These are phyloP conservation scores for Teratosphaeria epicoccoides DNA, from an alignment of 2,329 filamentous ascomycete species.

Conservation along the genomic window DNA sequence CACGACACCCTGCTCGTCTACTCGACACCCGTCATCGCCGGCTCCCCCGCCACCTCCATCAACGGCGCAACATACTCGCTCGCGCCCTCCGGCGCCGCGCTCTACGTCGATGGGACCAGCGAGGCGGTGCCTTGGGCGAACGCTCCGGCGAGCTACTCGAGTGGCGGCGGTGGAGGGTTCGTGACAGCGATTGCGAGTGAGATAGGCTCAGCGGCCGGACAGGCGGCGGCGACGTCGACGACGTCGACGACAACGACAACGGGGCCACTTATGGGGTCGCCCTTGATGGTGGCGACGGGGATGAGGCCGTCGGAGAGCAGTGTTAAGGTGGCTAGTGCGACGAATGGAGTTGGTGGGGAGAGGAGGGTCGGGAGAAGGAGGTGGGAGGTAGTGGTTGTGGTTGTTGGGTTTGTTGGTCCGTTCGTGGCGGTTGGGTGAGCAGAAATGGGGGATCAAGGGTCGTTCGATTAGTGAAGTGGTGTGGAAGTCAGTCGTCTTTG, in stretches of 20 bases:
- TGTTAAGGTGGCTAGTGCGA: too few relatives aligned
- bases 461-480: too few relatives aligned
- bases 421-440: too few relatives aligned
- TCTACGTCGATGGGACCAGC: not conserved
- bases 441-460: too few relatives aligned
- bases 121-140: not conserved
- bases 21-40: not conserved
- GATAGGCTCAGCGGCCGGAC: too few relatives aligned
- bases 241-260: too few relatives aligned
- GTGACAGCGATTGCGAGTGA: not conserved
- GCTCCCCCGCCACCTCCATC: not conserved
- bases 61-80: not conserved
- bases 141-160: not conserved
- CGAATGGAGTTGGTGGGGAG: too few relatives aligned
- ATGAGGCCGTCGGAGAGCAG: not conserved
- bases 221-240: not conserved
- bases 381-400: too few relatives aligned
- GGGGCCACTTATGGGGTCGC: too few relatives aligned
- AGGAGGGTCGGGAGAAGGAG: too few relatives aligned
- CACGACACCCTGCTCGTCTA: not conserved
- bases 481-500: too few relatives aligned
- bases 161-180: not conserved
- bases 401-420: too few relatives aligned
- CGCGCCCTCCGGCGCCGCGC: not conserved
- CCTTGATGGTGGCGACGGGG: not conserved